A percentile compares a stretch with the other conserved stretches of the same genome.
Evolutionary conservation across 345 rosid genomes (phyloP).

Genomic region (Rubroshorea leprosula): DNA sequence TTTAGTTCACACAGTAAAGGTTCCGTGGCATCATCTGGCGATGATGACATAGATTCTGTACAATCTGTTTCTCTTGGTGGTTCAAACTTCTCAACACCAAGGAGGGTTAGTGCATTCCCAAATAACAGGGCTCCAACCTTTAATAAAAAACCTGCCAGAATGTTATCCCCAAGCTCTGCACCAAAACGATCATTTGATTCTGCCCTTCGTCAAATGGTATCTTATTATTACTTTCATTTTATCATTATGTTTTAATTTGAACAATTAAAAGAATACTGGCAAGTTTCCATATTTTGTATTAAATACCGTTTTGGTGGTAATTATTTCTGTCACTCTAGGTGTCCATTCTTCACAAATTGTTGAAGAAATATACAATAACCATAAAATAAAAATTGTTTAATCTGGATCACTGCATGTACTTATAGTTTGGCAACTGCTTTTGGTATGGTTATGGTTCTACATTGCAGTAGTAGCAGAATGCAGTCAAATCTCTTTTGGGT

Average conservation of each 20-base stretch:
- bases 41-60: slow-evolving; percentile 72
- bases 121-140: slow-evolving; percentile 59
- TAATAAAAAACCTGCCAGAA: slow-evolving; percentile 50
- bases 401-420: neutral
- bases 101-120: slow-evolving; percentile 47
- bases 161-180: slow-evolving; percentile 64
- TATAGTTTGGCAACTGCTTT: neutral
- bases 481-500: neutral
- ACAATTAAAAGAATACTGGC: no score
- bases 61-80: slow-evolving; percentile 52
- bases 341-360: neutral
- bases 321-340: neutral
- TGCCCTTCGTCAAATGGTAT: slow-evolving; percentile 82
- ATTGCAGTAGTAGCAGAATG: neutral
- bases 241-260: slow-evolving; percentile 3
- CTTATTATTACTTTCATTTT: slow-evolving; percentile 12
- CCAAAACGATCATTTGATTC: slow-evolving; percentile 78
- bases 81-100: slow-evolving; percentile 45
- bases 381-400: no score
- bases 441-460: neutral
- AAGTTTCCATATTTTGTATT: no score
- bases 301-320: neutral
- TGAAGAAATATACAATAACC: neutral
- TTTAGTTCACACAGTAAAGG: slow-evolving; percentile 80
- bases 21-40: slow-evolving; percentile 88